Evolutionary conservation across 192 early-diverging fungal species (phyloP).

Genomic region (Entrophospora sp.): DNA sequence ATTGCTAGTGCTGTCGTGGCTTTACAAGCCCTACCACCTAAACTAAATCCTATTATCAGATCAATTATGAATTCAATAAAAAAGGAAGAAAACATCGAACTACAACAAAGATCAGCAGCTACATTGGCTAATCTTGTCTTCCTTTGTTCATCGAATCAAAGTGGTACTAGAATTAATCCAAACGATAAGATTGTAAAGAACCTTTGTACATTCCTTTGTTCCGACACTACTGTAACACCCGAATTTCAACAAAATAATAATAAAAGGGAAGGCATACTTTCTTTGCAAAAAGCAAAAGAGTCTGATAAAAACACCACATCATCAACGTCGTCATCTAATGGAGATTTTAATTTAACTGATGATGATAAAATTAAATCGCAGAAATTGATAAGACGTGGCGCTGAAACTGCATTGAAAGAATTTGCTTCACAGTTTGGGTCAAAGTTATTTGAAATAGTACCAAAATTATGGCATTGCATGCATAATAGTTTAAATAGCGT

Average conservation of each 20-base stretch:
- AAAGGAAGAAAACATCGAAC: conserved; percentile 52
- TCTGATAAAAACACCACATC: too few species aligned
- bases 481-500: conserved; percentile 34
- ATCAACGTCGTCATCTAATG: conserved; percentile 18
- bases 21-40: conserved; percentile 66
- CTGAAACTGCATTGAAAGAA: conserved; percentile 47
- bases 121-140: conserved; percentile 43
- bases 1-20: conserved; percentile 75
- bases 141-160: conserved; percentile 37
- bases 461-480: conserved; percentile 63
- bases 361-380: conserved; percentile 43
- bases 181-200: conserved; percentile 88
- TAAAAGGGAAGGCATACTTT: conserved; percentile 37
- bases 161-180: conserved; percentile 34
- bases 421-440: conserved; percentile 61
- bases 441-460: conserved; percentile 56
- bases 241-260: conserved; percentile 47
- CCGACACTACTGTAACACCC: conserved; percentile 66
- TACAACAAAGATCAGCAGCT: conserved; percentile 46
- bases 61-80: conserved; percentile 65
- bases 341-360: conserved; percentile 25
- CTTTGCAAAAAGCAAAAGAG: conserved; percentile 42
- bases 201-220: conserved; percentile 73
- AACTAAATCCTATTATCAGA: conserved; percentile 78
- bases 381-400: conserved; percentile 58